phyloP scores from a whole-genome alignment of 1,284 basidiomycete genomes.

The Sanguinoderma infundibulare region DNA sequence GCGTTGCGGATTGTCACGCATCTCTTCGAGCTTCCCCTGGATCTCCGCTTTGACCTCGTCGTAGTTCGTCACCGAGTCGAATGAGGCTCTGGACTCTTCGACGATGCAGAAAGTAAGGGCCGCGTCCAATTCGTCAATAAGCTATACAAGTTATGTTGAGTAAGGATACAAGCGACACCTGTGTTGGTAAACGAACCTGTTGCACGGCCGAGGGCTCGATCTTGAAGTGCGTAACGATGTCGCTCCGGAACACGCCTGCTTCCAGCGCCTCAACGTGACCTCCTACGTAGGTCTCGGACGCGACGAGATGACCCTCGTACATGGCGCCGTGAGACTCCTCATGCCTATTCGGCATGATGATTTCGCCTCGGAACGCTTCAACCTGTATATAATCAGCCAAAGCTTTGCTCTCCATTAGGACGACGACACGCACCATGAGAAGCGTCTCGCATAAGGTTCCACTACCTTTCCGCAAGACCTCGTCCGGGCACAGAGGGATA shows the following conservation, averaged over 20 bases:
- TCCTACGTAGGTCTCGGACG: slow-evolving; percentile 98
- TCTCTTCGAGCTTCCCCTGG: slow-evolving; percentile 77
- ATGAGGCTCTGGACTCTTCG: slow-evolving; percentile 83
- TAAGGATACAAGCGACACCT: not conserved
- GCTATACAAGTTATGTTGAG: slow-evolving; percentile 47
- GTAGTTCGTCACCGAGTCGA: slow-evolving; percentile 94
- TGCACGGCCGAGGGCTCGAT: slow-evolving; percentile 89
- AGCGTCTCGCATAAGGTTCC: slow-evolving; percentile 98
- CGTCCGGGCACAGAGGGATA: slow-evolving; percentile 96
- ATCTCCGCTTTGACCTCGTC: slow-evolving; percentile 91
- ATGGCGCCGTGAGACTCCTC: slow-evolving; percentile 93
- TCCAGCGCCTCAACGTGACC: slow-evolving; percentile 99
- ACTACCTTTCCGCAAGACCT: slow-evolving; percentile 94
- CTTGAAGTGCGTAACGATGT: slow-evolving; percentile 96
- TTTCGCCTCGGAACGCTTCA: slow-evolving; percentile 89
- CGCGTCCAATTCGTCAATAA: slow-evolving; percentile 93
- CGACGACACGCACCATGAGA: slow-evolving; percentile 85
- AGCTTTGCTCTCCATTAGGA: no score
- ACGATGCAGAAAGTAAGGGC: slow-evolving; percentile 90
- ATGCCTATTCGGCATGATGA: slow-evolving; percentile 99
- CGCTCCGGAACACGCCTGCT: slow-evolving; percentile 97
- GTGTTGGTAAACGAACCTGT: slow-evolving; percentile 54
- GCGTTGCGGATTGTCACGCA: slow-evolving; percentile 92
- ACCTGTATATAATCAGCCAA: slow-evolving; percentile 58
- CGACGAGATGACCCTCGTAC: slow-evolving; percentile 94